These are phyloP conservation scores for Setomelanomma holmii DNA, from an alignment of 2,329 filamentous ascomycete species.

Conservation along the genomic window DNA sequence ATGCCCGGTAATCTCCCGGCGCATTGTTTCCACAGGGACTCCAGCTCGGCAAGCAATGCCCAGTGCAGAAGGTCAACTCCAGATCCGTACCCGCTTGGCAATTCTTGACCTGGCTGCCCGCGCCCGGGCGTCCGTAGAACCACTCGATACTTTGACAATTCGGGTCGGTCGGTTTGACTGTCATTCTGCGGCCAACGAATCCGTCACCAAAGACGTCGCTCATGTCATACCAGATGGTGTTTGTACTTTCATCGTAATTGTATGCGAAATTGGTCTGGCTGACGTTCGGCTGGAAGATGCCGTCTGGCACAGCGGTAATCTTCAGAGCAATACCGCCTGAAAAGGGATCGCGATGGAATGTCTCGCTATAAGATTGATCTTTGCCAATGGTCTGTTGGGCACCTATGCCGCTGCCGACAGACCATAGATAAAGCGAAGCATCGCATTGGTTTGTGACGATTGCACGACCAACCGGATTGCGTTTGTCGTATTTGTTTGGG, in stretches of 20 bases:
- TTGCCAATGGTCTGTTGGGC: conserved; percentile 21
- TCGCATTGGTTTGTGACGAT: conserved; percentile 44
- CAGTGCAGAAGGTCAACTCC: conserved; percentile 37
- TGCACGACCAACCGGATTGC: conserved; percentile 33
- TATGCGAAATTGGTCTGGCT: conserved; percentile 41
- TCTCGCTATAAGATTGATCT: conserved; percentile 36
- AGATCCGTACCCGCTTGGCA: conserved; percentile 31
- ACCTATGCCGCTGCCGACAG: conserved; percentile 29
- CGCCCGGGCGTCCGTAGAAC: conserved; percentile 29
- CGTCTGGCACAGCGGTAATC: conserved; percentile 24
- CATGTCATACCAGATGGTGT: conserved; percentile 38
- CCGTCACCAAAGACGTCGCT: conserved; percentile 36
- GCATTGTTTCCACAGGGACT: conserved; percentile 29
- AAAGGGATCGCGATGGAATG: conserved; percentile 23
- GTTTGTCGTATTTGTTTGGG: not conserved
- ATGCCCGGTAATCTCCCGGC: conserved; percentile 24
- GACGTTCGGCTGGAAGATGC: conserved; percentile 35
- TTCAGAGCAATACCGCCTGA: conserved; percentile 36
- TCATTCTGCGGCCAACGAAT: conserved; percentile 32
- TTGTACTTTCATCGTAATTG: conserved; percentile 23
- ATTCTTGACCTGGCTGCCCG: conserved; percentile 29
- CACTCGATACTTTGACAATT: conserved; percentile 34
- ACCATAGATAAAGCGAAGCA: conserved; percentile 37
- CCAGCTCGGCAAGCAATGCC: conserved; percentile 41
- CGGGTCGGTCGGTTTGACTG: conserved; percentile 30